Evolutionary conservation across 2,329 filamentous ascomycete genomes (phyloP), one percentile per base, ranked within the genome.

Genomic region (Alternaria sp.): DNA sequence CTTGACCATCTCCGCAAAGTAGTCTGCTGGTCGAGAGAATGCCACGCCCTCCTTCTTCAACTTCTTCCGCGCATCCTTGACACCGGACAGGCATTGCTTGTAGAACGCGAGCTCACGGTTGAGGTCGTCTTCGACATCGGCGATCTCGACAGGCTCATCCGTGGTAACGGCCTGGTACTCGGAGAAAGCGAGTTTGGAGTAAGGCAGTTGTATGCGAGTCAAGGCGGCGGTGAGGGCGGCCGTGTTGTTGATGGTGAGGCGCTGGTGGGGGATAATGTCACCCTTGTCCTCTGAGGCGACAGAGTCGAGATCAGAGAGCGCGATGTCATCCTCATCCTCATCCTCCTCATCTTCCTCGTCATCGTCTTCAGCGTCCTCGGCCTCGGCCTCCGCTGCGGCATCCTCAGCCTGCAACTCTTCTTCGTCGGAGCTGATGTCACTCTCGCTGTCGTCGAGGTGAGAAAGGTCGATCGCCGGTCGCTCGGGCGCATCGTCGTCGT

Each of bases 1-100:
- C 87, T 98, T 98, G 74, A 97, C 90, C 94, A 98, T 99, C 85
- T 99, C 95, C 45, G 95, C 95, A 73, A 99, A 99, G 83, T 97
- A 99, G 82, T 99, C 95, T 57, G 88, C 90, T 4, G 95, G 95
- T 10, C 95, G 87, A 28, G 92, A 90, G 81, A 99, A 99, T 7
- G 92, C 87, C 1, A 94, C 86, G 9, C 90, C 90, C 79, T 97
- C 94, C 65, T 90, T 89, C 75, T 92, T 90, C 25, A 99, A 85
- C 63, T 89, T 83, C n/a, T 83, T 79, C 57, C 94, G 90, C 3
- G 88, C 95, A 62, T 87, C 82, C 66, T 89, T 87, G 4, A 90
- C 93, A 1, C 93, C 93, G 36, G 92, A 89, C 40, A 97, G 87
- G 49, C 91, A 91, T 82, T 98, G 94, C 71, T 91, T 89, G 85